Evolutionary conservation across 306 rosid species (phyloP).

Genomic region (Prunus fruticosa): DNA sequence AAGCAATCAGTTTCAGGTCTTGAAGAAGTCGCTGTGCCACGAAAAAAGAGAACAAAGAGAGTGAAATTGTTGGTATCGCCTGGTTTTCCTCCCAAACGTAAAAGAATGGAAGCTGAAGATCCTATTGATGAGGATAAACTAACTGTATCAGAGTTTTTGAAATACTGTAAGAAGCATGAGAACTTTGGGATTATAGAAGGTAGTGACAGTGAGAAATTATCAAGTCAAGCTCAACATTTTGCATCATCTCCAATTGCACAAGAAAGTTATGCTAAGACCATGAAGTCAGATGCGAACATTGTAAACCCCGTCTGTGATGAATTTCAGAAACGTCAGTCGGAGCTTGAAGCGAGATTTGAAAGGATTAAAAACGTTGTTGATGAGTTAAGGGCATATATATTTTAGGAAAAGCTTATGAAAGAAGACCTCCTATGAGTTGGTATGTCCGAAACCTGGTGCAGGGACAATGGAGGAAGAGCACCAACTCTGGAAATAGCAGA

Average conservation of each 20-base stretch:
- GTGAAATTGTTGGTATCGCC: not conserved
- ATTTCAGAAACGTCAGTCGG: not conserved
- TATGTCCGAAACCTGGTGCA: not conserved
- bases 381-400: not conserved
- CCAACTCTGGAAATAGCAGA: no score
- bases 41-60: not conserved
- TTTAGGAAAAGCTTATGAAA: no score
- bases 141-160: not conserved
- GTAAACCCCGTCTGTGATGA: not conserved
- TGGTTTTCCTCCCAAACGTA: not conserved
- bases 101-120: not conserved
- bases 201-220: not conserved
- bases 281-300: not conserved
- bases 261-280: not conserved
- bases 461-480: no score
- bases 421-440: not conserved
- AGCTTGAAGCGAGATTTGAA: not conserved
- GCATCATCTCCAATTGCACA: not conserved
- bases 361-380: not conserved
- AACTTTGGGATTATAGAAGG: not conserved
- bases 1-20: not conserved
- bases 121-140: not conserved
- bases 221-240: not conserved
- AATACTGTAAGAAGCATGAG: not conserved
- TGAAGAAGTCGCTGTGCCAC: not conserved